Base-by-base conservation (phyloP, 1,284 basidiomycete genomes). In the Caloboletus inedulis region DNA sequence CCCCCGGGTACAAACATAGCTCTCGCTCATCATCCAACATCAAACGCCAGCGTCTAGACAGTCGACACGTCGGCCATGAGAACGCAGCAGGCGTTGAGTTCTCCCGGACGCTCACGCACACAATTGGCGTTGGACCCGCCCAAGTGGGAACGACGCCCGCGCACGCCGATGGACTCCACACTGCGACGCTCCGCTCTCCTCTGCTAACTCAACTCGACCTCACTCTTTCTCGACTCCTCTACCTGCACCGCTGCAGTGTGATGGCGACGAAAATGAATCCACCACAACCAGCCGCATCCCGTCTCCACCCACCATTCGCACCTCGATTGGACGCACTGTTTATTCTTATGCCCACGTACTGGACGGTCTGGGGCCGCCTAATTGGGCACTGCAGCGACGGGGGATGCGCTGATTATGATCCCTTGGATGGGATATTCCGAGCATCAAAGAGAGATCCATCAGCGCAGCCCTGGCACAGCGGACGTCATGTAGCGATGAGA, bases 381-480 rank as follows among this genome's bases (percentile, higher is more conserved):
- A 41, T 41, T 30, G 25, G 31, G 19, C 40, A 34, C 21, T 16
- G 29, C 33, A 30, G 30, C 16, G 43, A 29, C 18, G 39, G 31
- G 29, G 23, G 25, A 50, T 9, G 18, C 4, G 29, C 29, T n/a
- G 29, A 31, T 37, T 12, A n/a, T 2, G 14, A 10, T 21, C 9
- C 33, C 4, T 34, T 4, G 47, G 19, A 14, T 18, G 2, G 2
- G 23, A 25, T 10, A n/a, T 29, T 25, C 7, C 21, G 30, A 50
- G 9, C 40, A 43, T 43, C 53, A 49, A 7, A 27, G 35, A 50
- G 36, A 23, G 16, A 29, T 36, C 25, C 35, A 43, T 46, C 49
- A 57, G 14, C 49, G 39, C 50, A 57, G 55, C 40, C 39, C 19
- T 31, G 43, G 16, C 49, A 40, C 37, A 33, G 43, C 33, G 5